Evolutionary conservation across 148 eudicot species (phyloP).

Genomic region (Limonium bicolor): DNA sequence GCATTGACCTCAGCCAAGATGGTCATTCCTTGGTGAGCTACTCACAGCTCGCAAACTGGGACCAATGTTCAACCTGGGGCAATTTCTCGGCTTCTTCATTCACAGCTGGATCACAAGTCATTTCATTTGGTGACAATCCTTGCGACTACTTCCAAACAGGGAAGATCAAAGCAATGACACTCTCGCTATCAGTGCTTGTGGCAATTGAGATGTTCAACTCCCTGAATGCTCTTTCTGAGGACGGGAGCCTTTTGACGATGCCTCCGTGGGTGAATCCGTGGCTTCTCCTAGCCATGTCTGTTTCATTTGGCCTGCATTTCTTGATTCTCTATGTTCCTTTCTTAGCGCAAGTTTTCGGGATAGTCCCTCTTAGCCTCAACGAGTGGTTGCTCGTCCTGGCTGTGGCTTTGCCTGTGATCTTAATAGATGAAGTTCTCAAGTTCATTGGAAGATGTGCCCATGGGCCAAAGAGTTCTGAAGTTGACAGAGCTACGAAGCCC

Average conservation of each 20-base stretch:
- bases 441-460: constrained; percentile 8
- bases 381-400: constrained; percentile 36
- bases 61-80: constrained; percentile 24
- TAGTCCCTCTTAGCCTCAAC: constrained; percentile 30
- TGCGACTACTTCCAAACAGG: constrained; percentile 34
- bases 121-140: constrained; percentile 18
- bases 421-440: constrained; percentile 14
- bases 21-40: constrained; percentile 35
- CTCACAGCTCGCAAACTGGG: constrained; percentile 37
- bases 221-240: constrained; percentile 44
- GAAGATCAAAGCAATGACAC: constrained; percentile 36
- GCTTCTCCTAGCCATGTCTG: constrained; percentile 36
- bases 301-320: constrained; percentile 32
- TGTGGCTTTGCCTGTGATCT: constrained; percentile 27
- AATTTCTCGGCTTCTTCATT: constrained; percentile 27
- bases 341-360: constrained; percentile 34
- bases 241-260: constrained; percentile 27
- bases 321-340: constrained; percentile 36
- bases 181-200: constrained; percentile 32
- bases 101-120: constrained; percentile 20
- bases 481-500: background rate
- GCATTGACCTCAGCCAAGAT: constrained; percentile 30
- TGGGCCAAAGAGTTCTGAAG: background rate
- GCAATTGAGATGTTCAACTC: constrained; percentile 50
- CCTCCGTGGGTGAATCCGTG: constrained; percentile 45